Percentiles rank a stretch among this genome's conserved stretches.
Evolutionary conservation across 495 filamentous ascomycete species (phyloP).

Genomic region (Talaromyces adpressus): DNA sequence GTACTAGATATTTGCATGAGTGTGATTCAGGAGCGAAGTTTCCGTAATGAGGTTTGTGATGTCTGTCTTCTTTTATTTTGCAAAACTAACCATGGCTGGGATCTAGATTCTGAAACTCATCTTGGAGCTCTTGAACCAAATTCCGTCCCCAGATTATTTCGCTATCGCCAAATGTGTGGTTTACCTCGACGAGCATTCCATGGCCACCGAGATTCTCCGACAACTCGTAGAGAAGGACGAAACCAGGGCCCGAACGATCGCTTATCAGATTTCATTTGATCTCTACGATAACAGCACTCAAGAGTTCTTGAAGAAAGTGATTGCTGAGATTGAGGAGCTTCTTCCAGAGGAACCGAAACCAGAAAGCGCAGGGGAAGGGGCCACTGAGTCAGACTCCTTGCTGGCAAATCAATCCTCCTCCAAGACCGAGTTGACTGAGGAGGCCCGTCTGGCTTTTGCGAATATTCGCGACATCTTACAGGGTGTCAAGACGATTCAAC

Average conservation of each 20-base stretch:
- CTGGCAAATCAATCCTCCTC: slow-evolving; percentile 38
- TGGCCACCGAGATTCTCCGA: slow-evolving; percentile 81
- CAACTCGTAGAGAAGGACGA: slow-evolving; percentile 79
- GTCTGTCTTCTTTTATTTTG: neutral
- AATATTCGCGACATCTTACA: slow-evolving; percentile 81
- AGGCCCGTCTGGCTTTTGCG: slow-evolving; percentile 56
- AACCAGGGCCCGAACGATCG: slow-evolving; percentile 67
- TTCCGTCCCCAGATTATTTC: slow-evolving; percentile 90
- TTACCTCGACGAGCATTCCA: slow-evolving; percentile 84
- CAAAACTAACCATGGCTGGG: slow-evolving; percentile 10
- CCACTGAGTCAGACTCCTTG: slow-evolving; percentile 47
- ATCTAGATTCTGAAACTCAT: slow-evolving; percentile 78
- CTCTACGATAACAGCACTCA: slow-evolving; percentile 97
- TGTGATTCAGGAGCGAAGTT: slow-evolving; percentile 85
- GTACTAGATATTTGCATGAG: slow-evolving; percentile 95
- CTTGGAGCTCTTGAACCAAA: slow-evolving; percentile 79
- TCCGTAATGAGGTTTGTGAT: slow-evolving; percentile 64
- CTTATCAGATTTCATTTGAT: slow-evolving; percentile 97
- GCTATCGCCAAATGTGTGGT: slow-evolving; percentile 98
- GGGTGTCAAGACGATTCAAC: slow-evolving; percentile 83
- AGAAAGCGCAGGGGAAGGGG: slow-evolving; percentile 38
- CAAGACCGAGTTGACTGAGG: slow-evolving; percentile 24
- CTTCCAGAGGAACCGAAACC: slow-evolving; percentile 30
- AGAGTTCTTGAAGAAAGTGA: slow-evolving; percentile 88
- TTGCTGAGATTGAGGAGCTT: slow-evolving; percentile 66